phyloP scores from a whole-genome alignment of 495 filamentous ascomycete species.

The Penicillium roqueforti region DNA sequence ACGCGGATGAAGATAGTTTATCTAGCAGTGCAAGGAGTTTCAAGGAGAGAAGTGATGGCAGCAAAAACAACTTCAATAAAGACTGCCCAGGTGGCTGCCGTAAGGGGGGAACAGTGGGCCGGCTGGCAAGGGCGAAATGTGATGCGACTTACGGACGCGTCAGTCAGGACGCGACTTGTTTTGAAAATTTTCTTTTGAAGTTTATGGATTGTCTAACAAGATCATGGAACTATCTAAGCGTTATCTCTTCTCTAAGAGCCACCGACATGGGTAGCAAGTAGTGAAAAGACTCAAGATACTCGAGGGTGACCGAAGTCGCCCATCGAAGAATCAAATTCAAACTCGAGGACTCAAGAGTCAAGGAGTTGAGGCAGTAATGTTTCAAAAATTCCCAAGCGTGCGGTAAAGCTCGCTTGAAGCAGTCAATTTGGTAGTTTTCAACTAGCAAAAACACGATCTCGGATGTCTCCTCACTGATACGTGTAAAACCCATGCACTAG shows the following conservation, averaged over 20 bases:
- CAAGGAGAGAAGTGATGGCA: too few relatives aligned
- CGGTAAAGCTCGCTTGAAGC: constrained; percentile 40
- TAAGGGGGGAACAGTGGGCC: too few relatives aligned
- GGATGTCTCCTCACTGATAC: constrained; percentile 56
- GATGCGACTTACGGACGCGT: too few relatives aligned
- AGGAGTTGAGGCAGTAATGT: constrained; percentile 27
- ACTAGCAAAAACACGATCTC: constrained; percentile 58
- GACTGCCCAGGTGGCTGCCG: too few relatives aligned
- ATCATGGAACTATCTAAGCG: too few relatives aligned
- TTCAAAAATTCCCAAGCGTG: constrained; percentile 52
- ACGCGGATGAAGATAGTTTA: too few relatives aligned
- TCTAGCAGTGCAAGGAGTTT: too few relatives aligned
- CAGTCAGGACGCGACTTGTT: too few relatives aligned
- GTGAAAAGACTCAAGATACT: constrained; percentile 36
- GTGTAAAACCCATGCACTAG: constrained; percentile 55
- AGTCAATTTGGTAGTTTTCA: constrained; percentile 56
- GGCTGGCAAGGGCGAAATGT: too few relatives aligned
- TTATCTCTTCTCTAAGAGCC: constrained; percentile 48
- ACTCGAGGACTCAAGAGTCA: constrained; percentile 21
- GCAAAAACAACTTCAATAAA: too few relatives aligned
- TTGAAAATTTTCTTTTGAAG: too few relatives aligned
- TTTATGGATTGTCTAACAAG: too few relatives aligned
- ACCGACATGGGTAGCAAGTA: constrained; percentile 39
- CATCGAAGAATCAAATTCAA: constrained; percentile 10
- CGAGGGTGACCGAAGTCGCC: constrained; percentile 2